Percentiles rank a stretch among this genome's conserved stretches.
Conservation (phyloP, 108 stramenopile genomes). For the Chaetoceros muelleri region DNA sequence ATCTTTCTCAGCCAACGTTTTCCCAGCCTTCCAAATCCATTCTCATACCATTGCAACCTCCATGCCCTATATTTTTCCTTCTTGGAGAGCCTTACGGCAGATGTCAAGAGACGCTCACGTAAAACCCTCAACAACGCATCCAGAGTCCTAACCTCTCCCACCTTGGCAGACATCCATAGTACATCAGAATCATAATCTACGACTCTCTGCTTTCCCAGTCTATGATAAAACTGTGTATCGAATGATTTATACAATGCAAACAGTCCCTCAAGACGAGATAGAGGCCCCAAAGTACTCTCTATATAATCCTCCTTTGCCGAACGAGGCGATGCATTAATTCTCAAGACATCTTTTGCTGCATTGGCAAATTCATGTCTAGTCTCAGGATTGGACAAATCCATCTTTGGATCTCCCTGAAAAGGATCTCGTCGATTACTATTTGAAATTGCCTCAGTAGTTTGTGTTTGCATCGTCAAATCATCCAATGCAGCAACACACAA, state of each 20-base stretch:
- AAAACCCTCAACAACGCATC: constrained; percentile 53
- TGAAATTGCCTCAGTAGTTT: not conserved
- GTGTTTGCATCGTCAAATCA: not conserved
- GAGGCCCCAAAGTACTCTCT: not conserved
- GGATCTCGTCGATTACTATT: not conserved
- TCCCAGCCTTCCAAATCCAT: not conserved
- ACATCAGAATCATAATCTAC: not conserved
- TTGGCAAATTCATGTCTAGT: not conserved
- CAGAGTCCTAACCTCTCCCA: constrained; percentile 37
- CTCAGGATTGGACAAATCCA: not conserved
- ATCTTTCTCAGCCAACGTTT: not conserved
- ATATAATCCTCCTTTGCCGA: constrained; percentile 5
- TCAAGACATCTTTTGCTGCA: constrained; percentile 1
- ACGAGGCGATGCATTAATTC: constrained; percentile 23
- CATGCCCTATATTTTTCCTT: constrained; percentile 48
- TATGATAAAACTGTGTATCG: not conserved
- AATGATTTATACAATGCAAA: not conserved
- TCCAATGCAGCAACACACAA: constrained; percentile 5
- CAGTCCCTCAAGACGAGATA: not conserved
- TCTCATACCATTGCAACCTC: constrained; percentile 14
- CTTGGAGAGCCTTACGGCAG: constrained; percentile 39
- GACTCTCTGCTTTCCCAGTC: not conserved
- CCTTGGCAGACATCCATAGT: constrained; percentile 14
- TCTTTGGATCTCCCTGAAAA: not conserved
- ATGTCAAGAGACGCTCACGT: constrained; percentile 54